phyloP scores from a whole-genome alignment of 2,329 filamentous ascomycete species.

The Monosporascus sp. region DNA sequence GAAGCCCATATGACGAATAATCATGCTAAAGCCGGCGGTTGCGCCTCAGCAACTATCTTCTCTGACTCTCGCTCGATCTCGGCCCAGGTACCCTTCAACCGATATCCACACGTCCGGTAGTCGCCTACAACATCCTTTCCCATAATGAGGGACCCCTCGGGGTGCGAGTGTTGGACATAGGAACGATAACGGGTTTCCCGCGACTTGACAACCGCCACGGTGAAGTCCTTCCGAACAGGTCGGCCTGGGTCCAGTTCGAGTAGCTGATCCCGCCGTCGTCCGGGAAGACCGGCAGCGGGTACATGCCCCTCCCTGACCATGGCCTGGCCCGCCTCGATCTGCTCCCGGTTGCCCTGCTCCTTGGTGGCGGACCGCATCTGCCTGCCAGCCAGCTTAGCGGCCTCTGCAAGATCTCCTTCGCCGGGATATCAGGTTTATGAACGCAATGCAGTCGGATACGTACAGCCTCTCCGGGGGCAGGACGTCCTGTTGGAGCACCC shows the following conservation, averaged over 20 bases:
- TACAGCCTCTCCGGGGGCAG: conserved; percentile 19
- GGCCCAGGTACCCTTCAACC: conserved; percentile 19
- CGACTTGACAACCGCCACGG: conserved; percentile 11
- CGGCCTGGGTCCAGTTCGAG: conserved; percentile 29
- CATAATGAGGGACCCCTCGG: conserved; percentile 22
- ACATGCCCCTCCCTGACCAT: conserved; percentile 14
- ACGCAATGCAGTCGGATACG: conserved; percentile 26
- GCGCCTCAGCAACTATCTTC: neutral
- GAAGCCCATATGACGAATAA: too few species aligned
- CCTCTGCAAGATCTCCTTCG: conserved; percentile 19
- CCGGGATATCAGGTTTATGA: conserved; percentile 17
- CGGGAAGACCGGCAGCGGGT: conserved; percentile 27
- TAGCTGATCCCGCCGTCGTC: too few species aligned
- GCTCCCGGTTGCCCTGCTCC: conserved; percentile 26
- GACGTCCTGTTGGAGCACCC: conserved; percentile 13
- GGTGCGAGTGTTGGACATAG: conserved; percentile 24
- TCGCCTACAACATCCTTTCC: conserved; percentile 25
- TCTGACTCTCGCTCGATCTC: conserved; percentile 11
- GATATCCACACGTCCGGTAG: conserved; percentile 24
- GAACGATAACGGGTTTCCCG: conserved; percentile 6
- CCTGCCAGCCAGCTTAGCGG: conserved; percentile 26
- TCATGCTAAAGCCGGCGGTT: too few species aligned
- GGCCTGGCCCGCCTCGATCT: conserved; percentile 30
- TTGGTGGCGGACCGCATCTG: conserved; percentile 25
- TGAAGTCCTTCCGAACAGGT: conserved; percentile 24